phyloP scores from a whole-genome alignment of 345 rosid genomes.

The Tarenaya hassleriana region DNA sequence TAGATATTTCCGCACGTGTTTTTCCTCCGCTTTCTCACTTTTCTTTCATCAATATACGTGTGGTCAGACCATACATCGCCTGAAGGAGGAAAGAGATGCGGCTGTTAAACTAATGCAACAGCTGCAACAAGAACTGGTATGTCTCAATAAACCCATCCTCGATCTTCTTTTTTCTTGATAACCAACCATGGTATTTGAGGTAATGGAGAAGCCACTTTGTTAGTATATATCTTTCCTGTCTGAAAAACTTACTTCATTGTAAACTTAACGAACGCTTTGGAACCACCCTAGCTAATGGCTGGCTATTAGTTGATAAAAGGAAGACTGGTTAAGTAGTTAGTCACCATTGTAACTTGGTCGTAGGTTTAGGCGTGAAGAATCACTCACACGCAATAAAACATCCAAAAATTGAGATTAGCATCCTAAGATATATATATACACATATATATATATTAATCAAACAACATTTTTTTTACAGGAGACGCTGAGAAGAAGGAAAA shows the following conservation, averaged over 20 bases:
- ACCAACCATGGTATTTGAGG: slow-evolving; percentile 1
- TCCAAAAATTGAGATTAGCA: no score
- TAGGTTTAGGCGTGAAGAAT: no score
- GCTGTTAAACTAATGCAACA: slow-evolving; percentile 66
- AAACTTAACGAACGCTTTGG: no score
- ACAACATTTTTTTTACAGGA: slow-evolving; percentile 40
- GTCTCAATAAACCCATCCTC: slow-evolving; percentile 2
- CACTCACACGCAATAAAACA: no score
- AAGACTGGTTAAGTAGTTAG: no score
- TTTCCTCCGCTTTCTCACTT: neutral
- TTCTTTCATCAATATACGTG: slow-evolving; percentile 17
- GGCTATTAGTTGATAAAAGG: no score
- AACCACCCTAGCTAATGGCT: no score
- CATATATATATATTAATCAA: no score
- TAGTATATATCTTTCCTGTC: no score
- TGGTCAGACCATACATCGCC: slow-evolving; percentile 53
- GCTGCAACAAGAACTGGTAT: slow-evolving; percentile 81
- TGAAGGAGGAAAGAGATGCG: slow-evolving; percentile 78
- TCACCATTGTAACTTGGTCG: no score
- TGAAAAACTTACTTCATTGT: no score
- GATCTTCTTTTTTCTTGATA: neutral
- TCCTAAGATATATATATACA: no score
- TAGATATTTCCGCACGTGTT: slow-evolving; percentile 5
- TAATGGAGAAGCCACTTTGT: neutral
- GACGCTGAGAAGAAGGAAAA: slow-evolving; percentile 58